These are phyloP conservation scores for Zoysia matrella DNA, from an alignment of 202 grass and related monocot species.

Conservation along the genomic window DNA sequence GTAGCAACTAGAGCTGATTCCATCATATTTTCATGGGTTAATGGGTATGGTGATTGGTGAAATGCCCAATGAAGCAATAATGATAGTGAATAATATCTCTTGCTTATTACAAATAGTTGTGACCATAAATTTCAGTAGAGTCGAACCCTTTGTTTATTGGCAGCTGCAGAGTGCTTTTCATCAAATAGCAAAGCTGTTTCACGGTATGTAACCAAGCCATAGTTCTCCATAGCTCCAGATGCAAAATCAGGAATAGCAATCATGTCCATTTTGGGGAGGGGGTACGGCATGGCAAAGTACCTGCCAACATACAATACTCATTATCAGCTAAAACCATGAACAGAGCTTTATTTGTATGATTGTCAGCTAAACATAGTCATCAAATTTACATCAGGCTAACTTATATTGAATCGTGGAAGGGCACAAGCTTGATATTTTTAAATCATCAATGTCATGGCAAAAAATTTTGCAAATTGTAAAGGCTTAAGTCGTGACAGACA, in stretches of 20 bases:
- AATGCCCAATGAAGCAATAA: conserved; percentile 1
- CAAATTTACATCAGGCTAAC: conserved; percentile 20
- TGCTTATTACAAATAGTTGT: conserved; percentile 31
- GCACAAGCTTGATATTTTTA: not conserved
- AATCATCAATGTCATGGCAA: conserved; percentile 25
- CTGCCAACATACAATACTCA: conserved; percentile 48
- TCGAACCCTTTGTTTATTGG: conserved; percentile 82
- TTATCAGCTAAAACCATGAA: conserved; percentile 27
- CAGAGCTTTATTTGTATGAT: conserved; percentile 13
- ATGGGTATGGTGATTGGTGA: not conserved
- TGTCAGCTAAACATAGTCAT: conserved; percentile 31
- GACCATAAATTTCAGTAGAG: conserved; percentile 29
- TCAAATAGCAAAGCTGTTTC: conserved; percentile 89
- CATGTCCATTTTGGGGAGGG: conserved; percentile 97
- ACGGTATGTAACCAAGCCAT: conserved; percentile 92
- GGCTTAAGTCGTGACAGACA: not conserved
- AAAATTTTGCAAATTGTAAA: conserved; percentile 4
- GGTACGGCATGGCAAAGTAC: conserved; percentile 85
- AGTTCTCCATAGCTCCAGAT: conserved; percentile 91
- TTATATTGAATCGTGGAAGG: not conserved
- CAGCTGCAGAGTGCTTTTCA: conserved; percentile 80
- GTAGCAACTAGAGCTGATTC: not conserved
- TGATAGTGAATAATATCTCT: conserved; percentile 3
- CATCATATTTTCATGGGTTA: not conserved
- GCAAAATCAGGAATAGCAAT: conserved; percentile 95